phyloP scores from a whole-genome alignment of 1,284 basidiomycete genomes.

The Microbotryomycetes sp. region DNA sequence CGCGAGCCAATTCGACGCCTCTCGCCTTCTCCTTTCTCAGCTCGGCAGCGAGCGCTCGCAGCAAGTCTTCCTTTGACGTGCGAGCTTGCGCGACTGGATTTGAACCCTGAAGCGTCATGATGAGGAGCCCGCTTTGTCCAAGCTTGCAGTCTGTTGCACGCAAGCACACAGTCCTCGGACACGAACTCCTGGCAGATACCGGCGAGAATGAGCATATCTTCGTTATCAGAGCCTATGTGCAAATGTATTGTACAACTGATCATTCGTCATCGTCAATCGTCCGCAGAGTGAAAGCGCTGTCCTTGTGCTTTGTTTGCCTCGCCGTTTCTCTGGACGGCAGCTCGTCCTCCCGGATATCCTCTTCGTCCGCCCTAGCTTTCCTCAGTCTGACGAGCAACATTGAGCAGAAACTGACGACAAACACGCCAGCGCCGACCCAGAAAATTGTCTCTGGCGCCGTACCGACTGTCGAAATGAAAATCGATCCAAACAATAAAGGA shows the following conservation, averaged over 20 bases:
- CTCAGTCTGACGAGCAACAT: constrained; percentile 10
- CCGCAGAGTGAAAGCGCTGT: background rate
- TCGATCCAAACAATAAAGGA: constrained; percentile 54
- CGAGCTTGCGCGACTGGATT: background rate
- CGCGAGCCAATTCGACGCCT: background rate
- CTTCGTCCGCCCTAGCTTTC: background rate
- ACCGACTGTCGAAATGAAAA: constrained; percentile 56
- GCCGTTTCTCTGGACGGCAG: background rate
- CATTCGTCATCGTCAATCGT: background rate
- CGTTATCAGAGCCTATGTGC: no score
- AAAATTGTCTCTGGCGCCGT: constrained; percentile 50
- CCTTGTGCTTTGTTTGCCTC: background rate
- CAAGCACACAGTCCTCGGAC: no score
- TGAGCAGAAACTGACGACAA: background rate
- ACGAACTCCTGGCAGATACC: no score
- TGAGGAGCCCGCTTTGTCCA: background rate
- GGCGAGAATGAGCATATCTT: no score
- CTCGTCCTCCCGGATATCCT: background rate
- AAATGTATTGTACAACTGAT: no score
- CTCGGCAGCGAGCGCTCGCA: background rate
- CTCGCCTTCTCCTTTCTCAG: background rate
- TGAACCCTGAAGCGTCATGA: background rate
- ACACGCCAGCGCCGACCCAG: constrained; percentile 13
- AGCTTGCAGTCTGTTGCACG: background rate
- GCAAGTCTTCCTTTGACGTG: background rate